These are phyloP conservation scores for Cyberlindnera mycetangii DNA, from an alignment of 805 yeast genomes.

Conservation along the genomic window DNA sequence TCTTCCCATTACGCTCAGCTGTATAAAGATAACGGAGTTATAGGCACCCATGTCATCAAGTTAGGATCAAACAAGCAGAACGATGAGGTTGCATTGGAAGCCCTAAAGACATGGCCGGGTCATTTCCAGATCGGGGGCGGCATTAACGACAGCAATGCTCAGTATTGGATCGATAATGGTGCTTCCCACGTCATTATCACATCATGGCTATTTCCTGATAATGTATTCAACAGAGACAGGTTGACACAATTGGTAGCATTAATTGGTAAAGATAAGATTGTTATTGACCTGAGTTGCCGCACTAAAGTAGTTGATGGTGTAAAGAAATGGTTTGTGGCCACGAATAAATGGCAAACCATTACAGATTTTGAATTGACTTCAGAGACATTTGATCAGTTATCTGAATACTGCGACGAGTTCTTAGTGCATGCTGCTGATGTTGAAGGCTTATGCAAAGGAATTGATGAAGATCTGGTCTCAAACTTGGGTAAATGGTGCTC, in stretches of 20 bases:
- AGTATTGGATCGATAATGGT: conserved; percentile 68
- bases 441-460: conserved; percentile 93
- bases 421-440: conserved; percentile 98
- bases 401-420: conserved; percentile 77
- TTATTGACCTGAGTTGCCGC: conserved; percentile 88
- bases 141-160: conserved; percentile 69
- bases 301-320: conserved; percentile 28
- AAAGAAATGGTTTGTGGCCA: conserved; percentile 84
- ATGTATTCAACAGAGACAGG: conserved; percentile 48
- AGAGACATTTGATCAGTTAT: conserved; percentile 51
- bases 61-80: conserved; percentile 74
- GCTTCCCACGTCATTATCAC: conserved; percentile 92
- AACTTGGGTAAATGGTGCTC: conserved; percentile 78
- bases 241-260: conserved; percentile 44
- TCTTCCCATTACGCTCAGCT: conserved; percentile 72
- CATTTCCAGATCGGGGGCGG: conserved; percentile 92
- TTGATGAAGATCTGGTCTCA: conserved; percentile 74
- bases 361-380: conserved; percentile 59
- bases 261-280: conserved; percentile 68
- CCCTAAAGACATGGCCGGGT: conserved; percentile 70
- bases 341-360: conserved; percentile 94
- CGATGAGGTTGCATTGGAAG: conserved; percentile 78
- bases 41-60: conserved; percentile 91
- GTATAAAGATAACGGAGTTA: conserved; percentile 54
- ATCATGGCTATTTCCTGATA: conserved; percentile 80